These are phyloP conservation scores for Teratosphaeria zuluensis DNA, from an alignment of 2,329 filamentous ascomycete genomes.

Conservation along the genomic window DNA sequence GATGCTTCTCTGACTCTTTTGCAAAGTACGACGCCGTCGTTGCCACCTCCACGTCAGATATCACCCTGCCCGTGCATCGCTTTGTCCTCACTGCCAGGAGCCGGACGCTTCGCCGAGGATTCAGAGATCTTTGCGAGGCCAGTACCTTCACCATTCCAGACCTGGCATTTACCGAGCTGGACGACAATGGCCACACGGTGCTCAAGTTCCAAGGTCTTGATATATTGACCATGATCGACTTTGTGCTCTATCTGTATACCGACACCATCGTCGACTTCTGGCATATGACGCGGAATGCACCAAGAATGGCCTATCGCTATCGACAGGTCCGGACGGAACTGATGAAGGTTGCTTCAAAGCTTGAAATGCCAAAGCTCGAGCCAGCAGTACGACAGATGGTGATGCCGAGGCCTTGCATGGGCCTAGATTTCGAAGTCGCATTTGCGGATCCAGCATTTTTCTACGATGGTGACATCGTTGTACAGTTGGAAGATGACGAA, in stretches of 20 bases:
- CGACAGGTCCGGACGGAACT: slow-evolving; percentile 73
- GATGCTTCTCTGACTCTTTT: slow-evolving; percentile 27
- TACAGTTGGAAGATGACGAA: slow-evolving; percentile 65
- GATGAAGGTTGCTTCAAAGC: slow-evolving; percentile 69
- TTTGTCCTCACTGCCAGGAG: slow-evolving; percentile 73
- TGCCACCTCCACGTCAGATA: slow-evolving; percentile 52
- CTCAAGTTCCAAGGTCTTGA: slow-evolving; percentile 64
- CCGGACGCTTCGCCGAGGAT: slow-evolving; percentile 51
- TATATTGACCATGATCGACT: slow-evolving; percentile 66
- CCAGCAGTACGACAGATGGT: slow-evolving; percentile 67
- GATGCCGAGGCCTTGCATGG: slow-evolving; percentile 52
- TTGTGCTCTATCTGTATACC: slow-evolving; percentile 71
- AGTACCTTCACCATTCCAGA: slow-evolving; percentile 52
- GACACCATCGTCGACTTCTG: slow-evolving; percentile 76
- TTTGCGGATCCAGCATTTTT: slow-evolving; percentile 62
- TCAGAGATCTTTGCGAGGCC: slow-evolving; percentile 48
- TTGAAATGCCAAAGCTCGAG: slow-evolving; percentile 65
- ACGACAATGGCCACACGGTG: slow-evolving; percentile 42
- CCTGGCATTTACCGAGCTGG: slow-evolving; percentile 47
- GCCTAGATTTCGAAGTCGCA: slow-evolving; percentile 61
- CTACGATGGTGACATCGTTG: slow-evolving; percentile 65
- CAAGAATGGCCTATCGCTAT: slow-evolving; percentile 59
- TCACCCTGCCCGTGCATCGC: slow-evolving; percentile 70
- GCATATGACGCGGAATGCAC: slow-evolving; percentile 62
- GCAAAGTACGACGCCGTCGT: slow-evolving; percentile 36